A percentile compares a stretch with the other conserved stretches of the same genome.
Evolutionary conservation across 2,329 filamentous ascomycete species (phyloP).

Genomic region (Phaeosphaeria sp.): DNA sequence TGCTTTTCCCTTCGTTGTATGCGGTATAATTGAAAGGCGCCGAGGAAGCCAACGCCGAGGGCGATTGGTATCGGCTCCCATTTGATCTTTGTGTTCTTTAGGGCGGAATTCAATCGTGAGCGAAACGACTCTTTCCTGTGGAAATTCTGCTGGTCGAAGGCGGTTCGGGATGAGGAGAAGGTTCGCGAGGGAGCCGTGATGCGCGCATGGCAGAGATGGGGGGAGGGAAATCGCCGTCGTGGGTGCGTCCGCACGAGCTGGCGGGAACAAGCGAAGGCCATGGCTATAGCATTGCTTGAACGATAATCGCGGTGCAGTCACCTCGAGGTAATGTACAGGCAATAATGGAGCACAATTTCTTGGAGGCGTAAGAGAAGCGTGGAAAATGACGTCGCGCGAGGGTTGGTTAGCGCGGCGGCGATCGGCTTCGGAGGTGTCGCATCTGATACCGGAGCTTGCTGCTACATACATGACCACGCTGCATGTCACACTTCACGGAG

Average conservation of each 20-base stretch:
- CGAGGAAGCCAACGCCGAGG: constrained; percentile 83
- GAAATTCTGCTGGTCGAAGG: constrained; percentile 50
- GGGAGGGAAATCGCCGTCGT: constrained; percentile 18
- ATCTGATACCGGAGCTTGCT: background rate
- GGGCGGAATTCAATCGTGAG: constrained; percentile 63
- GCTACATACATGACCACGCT: background rate
- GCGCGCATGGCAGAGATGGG: constrained; percentile 22
- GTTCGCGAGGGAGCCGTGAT: constrained; percentile 28
- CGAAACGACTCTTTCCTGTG: constrained; percentile 61
- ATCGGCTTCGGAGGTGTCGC: constrained; percentile 10
- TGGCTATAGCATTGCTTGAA: constrained; percentile 27
- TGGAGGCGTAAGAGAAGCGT: constrained; percentile 13
- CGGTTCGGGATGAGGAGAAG: constrained; percentile 50
- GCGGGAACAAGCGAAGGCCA: constrained; percentile 35
- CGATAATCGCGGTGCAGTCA: background rate
- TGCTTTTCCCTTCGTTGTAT: constrained; percentile 62
- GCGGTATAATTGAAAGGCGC: constrained; percentile 83
- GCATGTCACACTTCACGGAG: background rate
- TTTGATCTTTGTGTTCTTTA: constrained; percentile 71
- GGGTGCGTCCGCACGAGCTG: constrained; percentile 31
- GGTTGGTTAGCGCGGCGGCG: constrained; percentile 16
- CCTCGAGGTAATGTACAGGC: background rate
- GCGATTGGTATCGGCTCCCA: constrained; percentile 93
- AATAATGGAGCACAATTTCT: background rate
- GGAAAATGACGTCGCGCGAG: constrained; percentile 32